Evolutionary conservation across 1,284 basidiomycete species (phyloP), one percentile per base, ranked within the genome.

Genomic region (Inonotus obliquus): DNA sequence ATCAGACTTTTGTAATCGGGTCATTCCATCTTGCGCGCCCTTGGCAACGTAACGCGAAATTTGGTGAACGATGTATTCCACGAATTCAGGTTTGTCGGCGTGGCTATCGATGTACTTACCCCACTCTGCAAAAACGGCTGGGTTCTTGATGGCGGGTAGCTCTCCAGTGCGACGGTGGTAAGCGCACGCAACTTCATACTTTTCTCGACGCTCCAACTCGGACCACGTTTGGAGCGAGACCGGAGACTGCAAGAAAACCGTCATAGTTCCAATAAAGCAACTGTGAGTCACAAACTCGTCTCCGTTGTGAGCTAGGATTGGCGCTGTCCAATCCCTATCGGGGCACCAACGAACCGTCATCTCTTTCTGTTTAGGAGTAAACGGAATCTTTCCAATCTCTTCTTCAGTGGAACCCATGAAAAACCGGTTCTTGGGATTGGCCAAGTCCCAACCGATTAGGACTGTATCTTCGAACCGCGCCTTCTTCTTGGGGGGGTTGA

Each of bases 391-490:
- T 27, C 45, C 54, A 38, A 56, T 23, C 25, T 56, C 54, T 27
- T 56, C 38, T 45, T 56, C 54, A 5, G 54, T 45, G 21, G 45
- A 7, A 11, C 54, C 39, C 27, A 45, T 56, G 41, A 27, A 56
- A 2, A 27, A n/a, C 38, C 39, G 45, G 7, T 6, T 14, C 11
- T 9, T 21, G 11, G 54, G 54, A 17, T 44, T n/a, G 19, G 54
- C 21, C n/a, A 56, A 41, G 25, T 56, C 54, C 54, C 54, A 56
- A n/a, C n/a, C 17, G 3, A 56, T n/a, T n/a, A n/a, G n/a, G n/a
- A n/a, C n/a, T n/a, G n/a, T n/a, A n/a, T n/a, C n/a, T n/a, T n/a
- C n/a, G n/a, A n/a, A n/a, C n/a, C n/a, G n/a, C n/a, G n/a, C n/a
- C n/a, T n/a, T n/a, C n/a, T n/a, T n/a, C n/a, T n/a, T n/a, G n/a